Base-by-base conservation (phyloP, 306 rosid species). In the Carpinus viminea region DNA sequence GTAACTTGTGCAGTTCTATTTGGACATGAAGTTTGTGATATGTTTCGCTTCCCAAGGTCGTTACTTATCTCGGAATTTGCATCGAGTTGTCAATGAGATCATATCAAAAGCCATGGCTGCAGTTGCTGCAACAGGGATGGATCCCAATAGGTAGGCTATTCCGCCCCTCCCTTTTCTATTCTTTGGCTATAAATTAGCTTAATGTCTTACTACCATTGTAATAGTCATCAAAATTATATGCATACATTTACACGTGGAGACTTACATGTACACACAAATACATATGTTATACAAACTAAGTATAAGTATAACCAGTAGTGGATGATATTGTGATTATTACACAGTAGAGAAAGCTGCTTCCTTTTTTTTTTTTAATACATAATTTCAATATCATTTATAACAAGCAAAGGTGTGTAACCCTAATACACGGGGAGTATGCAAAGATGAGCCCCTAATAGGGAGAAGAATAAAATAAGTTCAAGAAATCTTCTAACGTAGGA, bases 21-120 rank as follows among this genome's bases (percentile, higher is more conserved):
- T 96, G 87, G 99, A 96, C 79, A 96, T 96, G 99, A 96, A 91
- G 90, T 96, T 96, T n/a, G 99, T 93, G 69, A 85, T 89, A 71
- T 86, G 91, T 85, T 96, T 96, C 86, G 97, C 97, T 76, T 88
- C 96, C 84, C 96, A 96, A 71, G 92, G 97, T 38, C 98, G 98
- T 43, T 96, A 90, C 87, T 83, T 90, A 79, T 93, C 98, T 68
- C 85, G 99, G 74, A 93, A 91, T 78, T 86, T 96, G 89, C 93
- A 88, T 81, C 87, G 97, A 41, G 93, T 81, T 60, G 90, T 91
- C 41, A 91, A 87, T 75, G 99, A 96, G 86, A 96, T 93, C 78
- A 96, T 96, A 84, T 86, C 97, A 16, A 96, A 90, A 83, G 97
- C 98, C 75, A 87, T 96, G 87, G 69, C 93, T 26, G 94, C 98